Base-by-base conservation (phyloP, 2,329 filamentous ascomycete genomes). In the Diaporthe humulicola region DNA sequence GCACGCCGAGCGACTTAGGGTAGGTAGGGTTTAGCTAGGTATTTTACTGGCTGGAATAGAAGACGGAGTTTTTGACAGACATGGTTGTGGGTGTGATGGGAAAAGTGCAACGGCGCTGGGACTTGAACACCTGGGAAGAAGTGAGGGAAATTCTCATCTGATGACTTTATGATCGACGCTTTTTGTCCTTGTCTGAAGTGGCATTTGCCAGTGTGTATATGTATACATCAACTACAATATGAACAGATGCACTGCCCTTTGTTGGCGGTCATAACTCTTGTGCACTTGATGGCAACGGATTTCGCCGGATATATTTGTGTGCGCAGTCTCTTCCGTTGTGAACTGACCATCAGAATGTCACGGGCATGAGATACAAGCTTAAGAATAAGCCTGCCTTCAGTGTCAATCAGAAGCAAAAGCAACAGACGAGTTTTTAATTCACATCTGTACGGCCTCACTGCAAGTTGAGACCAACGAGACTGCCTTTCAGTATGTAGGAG, bases 201-300 rank as follows among this genome's bases (percentile, higher is more conserved):
- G 33, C 48, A 54, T 30, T 54, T 69, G 48, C 64, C 45, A 54
- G 19, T 54, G 48, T 69, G 64, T 69, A 69, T 54, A 69, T 69
- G 64, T 69, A 69, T 54, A 69, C 40, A 64, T 52, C 15, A 10
- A 69, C 64, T 15, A 54, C n/a, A 69, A 40, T 40, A 69, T 28
- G 12, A 54, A 69, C n/a, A 54, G 50, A 25, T 5, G 3, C 12
- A 19, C 38, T 30, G 58, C 58, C 38, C 8, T 30, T 42, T 4
- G 33, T 45, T 45, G 25, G 58, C 25, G 25, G 58, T 40, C 10
- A 6, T 22, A 30, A 45, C n/a, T 45, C 25, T 30, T 28, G n/a
- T 45, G 36, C 36, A 25, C 3, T 28, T 14, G 15, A 42, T 15
- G 28, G 38, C 33, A 17, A 33, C 56, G 25, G 33, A 25, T n/a